Conservation (phyloP, 2,329 filamentous ascomycete species). For the Aspergillus bombycis region DNA sequence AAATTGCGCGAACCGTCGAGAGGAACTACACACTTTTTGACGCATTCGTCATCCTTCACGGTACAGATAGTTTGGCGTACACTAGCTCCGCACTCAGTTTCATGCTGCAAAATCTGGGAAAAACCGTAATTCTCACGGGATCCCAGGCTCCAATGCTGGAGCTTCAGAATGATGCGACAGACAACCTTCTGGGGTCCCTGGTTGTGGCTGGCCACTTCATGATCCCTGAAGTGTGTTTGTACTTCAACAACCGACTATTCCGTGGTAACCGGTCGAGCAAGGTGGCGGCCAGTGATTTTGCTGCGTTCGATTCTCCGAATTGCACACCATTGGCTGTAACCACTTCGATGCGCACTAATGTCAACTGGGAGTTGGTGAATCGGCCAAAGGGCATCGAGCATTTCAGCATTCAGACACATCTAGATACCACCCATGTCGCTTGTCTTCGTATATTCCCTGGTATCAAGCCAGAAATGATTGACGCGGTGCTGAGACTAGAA, state of each 20-base stretch:
- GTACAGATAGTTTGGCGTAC: conserved; percentile 87
- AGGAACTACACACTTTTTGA: conserved; percentile 89
- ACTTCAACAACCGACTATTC: conserved; percentile 90
- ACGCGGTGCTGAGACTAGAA: conserved; percentile 77
- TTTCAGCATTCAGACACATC: conserved; percentile 72
- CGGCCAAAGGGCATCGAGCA: conserved; percentile 73
- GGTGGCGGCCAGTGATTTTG: conserved; percentile 81
- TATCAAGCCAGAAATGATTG: conserved; percentile 91
- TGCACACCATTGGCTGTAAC: conserved; percentile 78
- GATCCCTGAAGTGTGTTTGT: conserved; percentile 89
- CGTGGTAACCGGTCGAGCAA: conserved; percentile 88
- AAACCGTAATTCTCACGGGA: conserved; percentile 85
- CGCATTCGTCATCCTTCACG: conserved; percentile 87
- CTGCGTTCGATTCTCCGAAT: conserved; percentile 89
- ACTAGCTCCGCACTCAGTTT: conserved; percentile 89
- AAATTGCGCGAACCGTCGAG: conserved; percentile 77
- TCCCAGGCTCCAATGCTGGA: conserved; percentile 86
- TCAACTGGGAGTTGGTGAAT: conserved; percentile 77
- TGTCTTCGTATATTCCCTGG: conserved; percentile 89
- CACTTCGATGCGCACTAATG: conserved; percentile 76
- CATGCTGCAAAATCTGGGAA: conserved; percentile 88
- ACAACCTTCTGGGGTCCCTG: conserved; percentile 84
- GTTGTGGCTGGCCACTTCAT: conserved; percentile 91
- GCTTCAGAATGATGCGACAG: conserved; percentile 86
- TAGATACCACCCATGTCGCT: conserved; percentile 86